Evolutionary conservation across 2,329 filamentous ascomycete species (phyloP).

Genomic region (Diplodia corticola): DNA sequence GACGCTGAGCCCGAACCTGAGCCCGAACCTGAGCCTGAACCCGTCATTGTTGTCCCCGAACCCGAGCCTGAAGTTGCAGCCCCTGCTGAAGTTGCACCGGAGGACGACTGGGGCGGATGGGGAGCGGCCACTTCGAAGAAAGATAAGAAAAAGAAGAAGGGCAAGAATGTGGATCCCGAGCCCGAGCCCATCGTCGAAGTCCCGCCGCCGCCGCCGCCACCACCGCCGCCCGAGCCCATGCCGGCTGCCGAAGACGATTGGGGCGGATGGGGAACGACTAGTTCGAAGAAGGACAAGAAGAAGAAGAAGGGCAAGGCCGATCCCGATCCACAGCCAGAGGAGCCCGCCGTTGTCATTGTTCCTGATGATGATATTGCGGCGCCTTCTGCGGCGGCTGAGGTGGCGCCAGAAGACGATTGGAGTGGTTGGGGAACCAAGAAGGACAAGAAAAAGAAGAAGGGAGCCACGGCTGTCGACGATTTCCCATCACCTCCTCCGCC

Average conservation of each 20-base stretch:
- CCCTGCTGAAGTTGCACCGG: not conserved
- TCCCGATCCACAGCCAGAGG: not conserved
- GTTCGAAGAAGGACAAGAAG: slow-evolving; percentile 28
- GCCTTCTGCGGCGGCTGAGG: not conserved
- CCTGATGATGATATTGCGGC: slow-evolving; percentile 2
- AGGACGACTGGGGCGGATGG: slow-evolving; percentile 19
- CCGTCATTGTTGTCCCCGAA: not conserved
- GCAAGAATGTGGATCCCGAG: slow-evolving; percentile 31
- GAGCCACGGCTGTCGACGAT: slow-evolving; percentile 33
- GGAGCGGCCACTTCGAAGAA: slow-evolving; percentile 25
- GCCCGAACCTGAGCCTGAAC: slow-evolving; percentile 24
- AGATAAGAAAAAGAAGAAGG: slow-evolving; percentile 51
- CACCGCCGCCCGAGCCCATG: slow-evolving; percentile 29
- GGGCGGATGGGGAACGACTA: slow-evolving; percentile 8
- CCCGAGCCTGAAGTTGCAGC: not conserved
- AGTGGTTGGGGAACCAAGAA: slow-evolving; percentile 25
- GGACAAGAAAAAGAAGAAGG: slow-evolving; percentile 51
- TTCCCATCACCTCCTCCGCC: not conserved
- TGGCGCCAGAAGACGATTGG: slow-evolving; percentile 1
- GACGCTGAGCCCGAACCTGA: slow-evolving; percentile 26
- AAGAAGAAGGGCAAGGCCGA: slow-evolving; percentile 31
- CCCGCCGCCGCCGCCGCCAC: slow-evolving; percentile 25
- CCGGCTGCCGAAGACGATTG: slow-evolving; percentile 30
- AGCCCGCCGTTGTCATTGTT: slow-evolving; percentile 5
- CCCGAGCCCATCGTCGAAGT: slow-evolving; percentile 26